phyloP scores from a whole-genome alignment of 2,329 filamentous ascomycete genomes.

The Plectosphaerella plurivora region DNA sequence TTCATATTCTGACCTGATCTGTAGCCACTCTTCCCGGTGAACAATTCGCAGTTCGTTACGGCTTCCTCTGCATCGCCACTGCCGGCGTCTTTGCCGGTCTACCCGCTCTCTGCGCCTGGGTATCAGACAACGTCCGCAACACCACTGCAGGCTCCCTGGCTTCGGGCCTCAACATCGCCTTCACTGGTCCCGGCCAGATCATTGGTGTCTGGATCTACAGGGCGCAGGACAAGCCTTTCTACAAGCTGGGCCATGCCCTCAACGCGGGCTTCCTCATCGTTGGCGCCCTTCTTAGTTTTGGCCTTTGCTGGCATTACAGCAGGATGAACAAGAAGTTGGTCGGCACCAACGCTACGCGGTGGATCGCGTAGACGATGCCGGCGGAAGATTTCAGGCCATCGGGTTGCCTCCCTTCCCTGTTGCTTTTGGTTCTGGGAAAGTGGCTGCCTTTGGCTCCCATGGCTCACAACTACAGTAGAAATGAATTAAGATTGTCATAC shows the following conservation, averaged over 20 bases:
- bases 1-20: neutral
- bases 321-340: slow-evolving; percentile 1
- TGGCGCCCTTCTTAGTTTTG: slow-evolving; percentile 43
- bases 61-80: slow-evolving; percentile 63
- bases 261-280: slow-evolving; percentile 59
- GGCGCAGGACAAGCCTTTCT: slow-evolving; percentile 50
- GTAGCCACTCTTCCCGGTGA: neutral
- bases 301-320: neutral
- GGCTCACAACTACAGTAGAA: too few species aligned
- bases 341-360: neutral
- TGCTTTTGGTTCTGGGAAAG: too few species aligned
- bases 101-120: slow-evolving; percentile 66
- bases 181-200: slow-evolving; percentile 64
- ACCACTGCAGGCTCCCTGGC: slow-evolving; percentile 64
- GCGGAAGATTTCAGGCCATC: too few species aligned
- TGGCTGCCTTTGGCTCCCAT: too few species aligned
- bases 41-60: slow-evolving; percentile 47
- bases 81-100: slow-evolving; percentile 65
- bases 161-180: slow-evolving; percentile 65
- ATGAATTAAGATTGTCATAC: too few species aligned
- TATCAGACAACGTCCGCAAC: slow-evolving; percentile 62
- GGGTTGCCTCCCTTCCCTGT: too few species aligned
- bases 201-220: slow-evolving; percentile 73
- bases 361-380: neutral
- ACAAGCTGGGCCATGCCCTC: slow-evolving; percentile 67